These are phyloP conservation scores for Arthonia radiata DNA, from an alignment of 495 filamentous ascomycete genomes.

Conservation along the genomic window DNA sequence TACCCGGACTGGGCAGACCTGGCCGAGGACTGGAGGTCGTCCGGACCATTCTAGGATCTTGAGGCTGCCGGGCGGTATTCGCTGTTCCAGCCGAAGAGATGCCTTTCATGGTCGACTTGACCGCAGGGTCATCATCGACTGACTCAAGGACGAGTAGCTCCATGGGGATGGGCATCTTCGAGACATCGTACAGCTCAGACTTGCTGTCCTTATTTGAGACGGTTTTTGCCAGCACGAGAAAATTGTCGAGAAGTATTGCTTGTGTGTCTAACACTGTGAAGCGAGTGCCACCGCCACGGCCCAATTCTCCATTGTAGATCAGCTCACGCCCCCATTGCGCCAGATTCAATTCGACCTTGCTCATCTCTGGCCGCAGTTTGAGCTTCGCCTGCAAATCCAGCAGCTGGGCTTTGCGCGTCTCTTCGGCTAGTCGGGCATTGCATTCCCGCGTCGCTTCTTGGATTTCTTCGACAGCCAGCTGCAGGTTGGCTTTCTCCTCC, in stretches of 20 bases:
- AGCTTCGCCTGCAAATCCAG: slow-evolving; percentile 64
- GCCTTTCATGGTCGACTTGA: slow-evolving; percentile 55
- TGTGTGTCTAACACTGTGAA: slow-evolving; percentile 84
- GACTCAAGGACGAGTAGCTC: slow-evolving; percentile 80
- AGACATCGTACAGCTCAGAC: slow-evolving; percentile 81
- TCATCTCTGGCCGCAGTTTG: slow-evolving; percentile 64
- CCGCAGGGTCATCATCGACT: slow-evolving; percentile 68
- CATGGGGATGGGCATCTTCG: slow-evolving; percentile 94
- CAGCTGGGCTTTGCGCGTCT: slow-evolving; percentile 73
- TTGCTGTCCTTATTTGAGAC: slow-evolving; percentile 44
- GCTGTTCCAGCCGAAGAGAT: slow-evolving; percentile 40
- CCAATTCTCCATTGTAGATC: slow-evolving; percentile 71
- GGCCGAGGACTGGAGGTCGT: slow-evolving; percentile 22
- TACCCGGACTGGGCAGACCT: slow-evolving; percentile 1
- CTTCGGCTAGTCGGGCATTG: slow-evolving; percentile 82
- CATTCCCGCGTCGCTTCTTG: slow-evolving; percentile 78
- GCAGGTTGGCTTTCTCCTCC: slow-evolving; percentile 75
- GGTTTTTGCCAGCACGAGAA: slow-evolving; percentile 74
- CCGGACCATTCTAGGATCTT: slow-evolving; percentile 24
- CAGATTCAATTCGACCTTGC: slow-evolving; percentile 66
- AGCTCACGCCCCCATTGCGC: slow-evolving; percentile 79
- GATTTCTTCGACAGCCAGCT: slow-evolving; percentile 82
- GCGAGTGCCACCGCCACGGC: slow-evolving; percentile 61
- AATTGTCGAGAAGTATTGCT: slow-evolving; percentile 87
- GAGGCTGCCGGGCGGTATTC: slow-evolving; percentile 18